A percentile compares a stretch with the other conserved stretches of the same genome.
These are phyloP conservation scores for Beta corolliflora DNA, from an alignment of 179 eudicot genomes.

Conservation along the genomic window DNA sequence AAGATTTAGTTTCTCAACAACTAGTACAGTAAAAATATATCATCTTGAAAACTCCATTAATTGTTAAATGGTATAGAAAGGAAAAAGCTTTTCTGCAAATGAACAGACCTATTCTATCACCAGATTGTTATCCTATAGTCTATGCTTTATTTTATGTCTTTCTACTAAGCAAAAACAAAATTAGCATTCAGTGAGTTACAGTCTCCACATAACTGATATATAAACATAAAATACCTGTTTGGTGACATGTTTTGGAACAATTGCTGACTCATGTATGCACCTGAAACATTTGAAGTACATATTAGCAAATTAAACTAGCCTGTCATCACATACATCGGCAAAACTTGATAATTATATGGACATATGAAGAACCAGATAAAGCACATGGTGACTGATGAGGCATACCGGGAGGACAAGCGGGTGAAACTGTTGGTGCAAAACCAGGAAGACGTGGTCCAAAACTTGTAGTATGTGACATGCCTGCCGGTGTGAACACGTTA, in stretches of 20 bases:
- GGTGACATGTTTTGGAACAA: conserved; percentile 35
- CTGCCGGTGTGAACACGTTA: conserved; percentile 35
- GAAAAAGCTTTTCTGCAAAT: too few species aligned
- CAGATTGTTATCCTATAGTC: too few species aligned
- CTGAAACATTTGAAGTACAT: conserved; percentile 35
- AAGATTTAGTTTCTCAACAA: too few species aligned
- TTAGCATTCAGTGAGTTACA: background rate
- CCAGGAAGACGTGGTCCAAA: conserved; percentile 33
- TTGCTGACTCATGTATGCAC: conserved; percentile 47
- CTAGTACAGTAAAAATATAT: too few species aligned
- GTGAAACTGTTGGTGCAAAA: conserved; percentile 29
- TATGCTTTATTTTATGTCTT: too few species aligned
- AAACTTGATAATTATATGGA: background rate
- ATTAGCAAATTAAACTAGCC: background rate
- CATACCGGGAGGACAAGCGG: conserved; percentile 31
- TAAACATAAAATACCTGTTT: conserved; percentile 38
- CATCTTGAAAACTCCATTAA: too few species aligned
- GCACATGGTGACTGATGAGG: conserved; percentile 25
- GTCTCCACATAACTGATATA: background rate
- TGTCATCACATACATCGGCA: background rate
- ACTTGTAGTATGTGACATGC: conserved; percentile 20
- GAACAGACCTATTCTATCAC: too few species aligned
- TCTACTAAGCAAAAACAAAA: background rate
- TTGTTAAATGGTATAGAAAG: too few species aligned
- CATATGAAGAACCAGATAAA: conserved; percentile 19